Evolutionary conservation across 2,329 filamentous ascomycete genomes (phyloP).

Genomic region (Epichloe hybrida): DNA sequence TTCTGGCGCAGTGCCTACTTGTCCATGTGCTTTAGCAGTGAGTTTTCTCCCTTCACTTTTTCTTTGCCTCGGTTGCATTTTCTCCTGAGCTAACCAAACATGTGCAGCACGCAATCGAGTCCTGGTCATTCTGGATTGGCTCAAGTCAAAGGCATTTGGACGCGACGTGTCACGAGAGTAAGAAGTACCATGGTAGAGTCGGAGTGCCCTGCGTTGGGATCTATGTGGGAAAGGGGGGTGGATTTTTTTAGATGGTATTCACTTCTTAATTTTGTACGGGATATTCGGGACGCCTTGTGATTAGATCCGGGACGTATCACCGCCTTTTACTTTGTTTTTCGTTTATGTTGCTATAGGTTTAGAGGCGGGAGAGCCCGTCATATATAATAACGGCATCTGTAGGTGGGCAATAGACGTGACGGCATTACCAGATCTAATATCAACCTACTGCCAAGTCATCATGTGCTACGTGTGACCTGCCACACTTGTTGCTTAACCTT

Average conservation of each 20-base stretch:
- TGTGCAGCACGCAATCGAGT: conserved; percentile 75
- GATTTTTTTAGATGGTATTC: background rate
- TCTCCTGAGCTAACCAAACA: conserved; percentile 8
- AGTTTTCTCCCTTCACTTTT: conserved; percentile 29
- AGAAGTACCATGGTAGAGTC: conserved; percentile 3
- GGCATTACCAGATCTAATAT: background rate
- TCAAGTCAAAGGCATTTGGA: conserved; percentile 93
- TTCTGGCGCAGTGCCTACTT: conserved; percentile 98
- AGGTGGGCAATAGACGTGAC: background rate
- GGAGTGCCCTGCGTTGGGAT: background rate
- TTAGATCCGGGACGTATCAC: background rate
- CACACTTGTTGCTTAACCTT: too few relatives aligned
- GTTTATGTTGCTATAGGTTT: background rate
- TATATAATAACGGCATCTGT: background rate
- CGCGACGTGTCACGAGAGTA: conserved; percentile 85
- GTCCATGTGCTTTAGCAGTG: conserved; percentile 99
- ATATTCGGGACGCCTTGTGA: background rate
- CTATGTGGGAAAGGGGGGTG: background rate
- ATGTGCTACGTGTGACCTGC: background rate
- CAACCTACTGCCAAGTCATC: background rate
- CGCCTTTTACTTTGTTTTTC: background rate
- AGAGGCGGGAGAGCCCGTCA: background rate
- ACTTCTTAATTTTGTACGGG: background rate
- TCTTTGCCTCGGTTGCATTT: background rate
- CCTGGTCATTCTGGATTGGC: conserved; percentile 85